Base-by-base conservation (phyloP, 768 basidiomycete species). In the Sistotremastrum niveocremeum region DNA sequence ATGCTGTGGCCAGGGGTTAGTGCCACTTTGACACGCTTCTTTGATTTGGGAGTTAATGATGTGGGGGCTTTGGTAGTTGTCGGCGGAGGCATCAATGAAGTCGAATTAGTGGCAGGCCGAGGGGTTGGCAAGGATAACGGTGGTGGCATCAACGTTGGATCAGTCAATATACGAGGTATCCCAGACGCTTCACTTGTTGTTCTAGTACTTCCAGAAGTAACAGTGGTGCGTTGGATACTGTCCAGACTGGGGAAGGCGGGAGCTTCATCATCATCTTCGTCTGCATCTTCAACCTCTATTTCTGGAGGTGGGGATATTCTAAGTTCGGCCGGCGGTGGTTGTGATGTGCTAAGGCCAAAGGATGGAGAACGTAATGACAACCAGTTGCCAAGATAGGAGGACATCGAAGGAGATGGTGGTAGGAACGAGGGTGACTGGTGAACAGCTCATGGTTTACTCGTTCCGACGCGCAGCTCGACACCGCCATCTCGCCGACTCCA, bases 1-100 rank as follows among this genome's bases (percentile, higher is more conserved):
- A 90, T 79, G 50, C 87, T 84, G 61, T 83, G 84, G 5, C 95
- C 95, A 2, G 94, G 93, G 7, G 85, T 80, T 4, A 99, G 73
- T 4, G 80, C 86, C 1, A 95, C 90, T 65, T 93, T 97, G 32
- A 70, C 73, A 20, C 78, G 66, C 54, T 70, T 77, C 56, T 79
- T 82, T 5, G 65, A 57, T 8, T 71, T 66, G 48, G 73, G 74
- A 10, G 62, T 56, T 20, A 20, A 20, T 20, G 20, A 20, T 20
- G 20, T 20, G 0, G 79, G 79, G 1, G 67, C 66, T 52, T 73
- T 73, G 5, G 74, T 80, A 10, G 84, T 84, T 6, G 72, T 69
- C n/a, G 73, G 67, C 1, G 81, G 81, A 6, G 73, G 66, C 3
- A 72, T 65, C 3, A 86, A 64, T 1, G 57, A 51, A 42, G 47